phyloP scores from a whole-genome alignment of 1,284 basidiomycete species.

The Lignosus rhinocerotis region DNA sequence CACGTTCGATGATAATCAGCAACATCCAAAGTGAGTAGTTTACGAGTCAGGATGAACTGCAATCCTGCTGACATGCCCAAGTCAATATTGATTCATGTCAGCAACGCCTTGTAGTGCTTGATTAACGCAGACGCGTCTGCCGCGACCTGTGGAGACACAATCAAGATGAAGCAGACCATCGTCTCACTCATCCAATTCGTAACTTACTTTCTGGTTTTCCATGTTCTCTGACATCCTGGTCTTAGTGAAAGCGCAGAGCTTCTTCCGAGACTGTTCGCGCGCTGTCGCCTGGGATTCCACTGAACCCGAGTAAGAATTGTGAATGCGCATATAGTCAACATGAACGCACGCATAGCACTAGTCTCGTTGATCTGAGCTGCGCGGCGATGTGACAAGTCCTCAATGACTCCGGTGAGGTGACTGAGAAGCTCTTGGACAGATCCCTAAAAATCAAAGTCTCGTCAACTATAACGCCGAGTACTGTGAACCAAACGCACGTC shows the following conservation, averaged over 20 bases:
- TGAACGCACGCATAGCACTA: conserved; percentile 38
- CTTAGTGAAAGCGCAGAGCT: conserved; percentile 39
- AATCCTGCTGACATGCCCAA: no score
- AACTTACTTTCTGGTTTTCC: conserved; percentile 43
- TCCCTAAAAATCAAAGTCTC: conserved; percentile 31
- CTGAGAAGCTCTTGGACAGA: conserved; percentile 34
- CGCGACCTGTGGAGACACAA: conserved; percentile 35
- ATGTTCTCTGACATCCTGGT: conserved; percentile 40
- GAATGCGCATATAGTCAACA: background rate
- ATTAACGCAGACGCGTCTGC: conserved; percentile 44
- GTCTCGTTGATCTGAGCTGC: conserved; percentile 37
- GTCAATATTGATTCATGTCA: conserved; percentile 26
- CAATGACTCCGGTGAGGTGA: conserved; percentile 34
- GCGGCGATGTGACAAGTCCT: conserved; percentile 39
- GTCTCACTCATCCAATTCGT: no score
- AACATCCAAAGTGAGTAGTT: no score
- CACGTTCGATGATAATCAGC: background rate
- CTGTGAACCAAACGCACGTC: conserved; percentile 24
- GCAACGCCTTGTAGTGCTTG: conserved; percentile 45
- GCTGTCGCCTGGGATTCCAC: conserved; percentile 36
- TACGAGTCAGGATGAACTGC: no score
- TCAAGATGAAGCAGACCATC: background rate
- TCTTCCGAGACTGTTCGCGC: conserved; percentile 39
- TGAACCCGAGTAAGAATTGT: conserved; percentile 16
- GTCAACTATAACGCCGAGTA: background rate